Evolutionary conservation across 1,139 yeast species (phyloP).

Genomic region (Candida tetrigidarum): DNA sequence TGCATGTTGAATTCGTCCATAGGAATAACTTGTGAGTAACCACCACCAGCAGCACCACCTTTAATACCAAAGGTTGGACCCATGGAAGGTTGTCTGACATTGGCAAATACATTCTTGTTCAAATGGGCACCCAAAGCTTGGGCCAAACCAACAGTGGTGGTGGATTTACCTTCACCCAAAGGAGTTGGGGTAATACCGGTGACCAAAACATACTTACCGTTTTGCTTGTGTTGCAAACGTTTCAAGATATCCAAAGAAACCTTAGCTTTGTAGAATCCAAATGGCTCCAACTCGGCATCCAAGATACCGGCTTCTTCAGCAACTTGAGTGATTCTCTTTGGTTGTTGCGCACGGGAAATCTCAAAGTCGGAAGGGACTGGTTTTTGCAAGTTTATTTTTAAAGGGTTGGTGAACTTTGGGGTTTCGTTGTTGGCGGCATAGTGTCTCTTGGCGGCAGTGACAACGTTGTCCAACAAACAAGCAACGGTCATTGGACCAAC

Average conservation of each 20-base stretch:
- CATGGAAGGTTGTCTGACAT: slow-evolving; percentile 98
- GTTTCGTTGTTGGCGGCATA: slow-evolving; percentile 47
- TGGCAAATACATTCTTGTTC: slow-evolving; percentile 86
- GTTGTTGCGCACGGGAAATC: slow-evolving; percentile 87
- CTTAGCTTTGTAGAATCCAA: slow-evolving; percentile 93
- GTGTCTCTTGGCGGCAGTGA: slow-evolving; percentile 73
- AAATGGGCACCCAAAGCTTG: slow-evolving; percentile 96
- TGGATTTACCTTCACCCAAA: slow-evolving; percentile 97
- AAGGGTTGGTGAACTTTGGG: slow-evolving; percentile 60
- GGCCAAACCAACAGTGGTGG: slow-evolving; percentile 95
- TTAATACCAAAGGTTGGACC: slow-evolving; percentile 99
- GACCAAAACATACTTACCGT: slow-evolving; percentile 91
- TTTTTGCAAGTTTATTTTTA: slow-evolving; percentile 62
- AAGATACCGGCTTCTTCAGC: slow-evolving; percentile 87
- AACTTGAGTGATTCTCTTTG: slow-evolving; percentile 80
- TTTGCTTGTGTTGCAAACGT: slow-evolving; percentile 66
- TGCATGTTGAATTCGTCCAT: slow-evolving; percentile 99
- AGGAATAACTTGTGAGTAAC: slow-evolving; percentile 97
- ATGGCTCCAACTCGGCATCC: slow-evolving; percentile 85
- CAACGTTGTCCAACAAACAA: slow-evolving; percentile 87
- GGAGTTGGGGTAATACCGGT: slow-evolving; percentile 99
- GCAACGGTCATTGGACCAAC: slow-evolving; percentile 99
- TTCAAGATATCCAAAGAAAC: slow-evolving; percentile 76
- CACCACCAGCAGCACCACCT: slow-evolving; percentile 99
- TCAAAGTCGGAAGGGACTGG: slow-evolving; percentile 97